A percentile compares a stretch with the other conserved stretches of the same genome.
Evolutionary conservation across 345 rosid genomes (phyloP).

Genomic region (Sonneratia caseolaris): DNA sequence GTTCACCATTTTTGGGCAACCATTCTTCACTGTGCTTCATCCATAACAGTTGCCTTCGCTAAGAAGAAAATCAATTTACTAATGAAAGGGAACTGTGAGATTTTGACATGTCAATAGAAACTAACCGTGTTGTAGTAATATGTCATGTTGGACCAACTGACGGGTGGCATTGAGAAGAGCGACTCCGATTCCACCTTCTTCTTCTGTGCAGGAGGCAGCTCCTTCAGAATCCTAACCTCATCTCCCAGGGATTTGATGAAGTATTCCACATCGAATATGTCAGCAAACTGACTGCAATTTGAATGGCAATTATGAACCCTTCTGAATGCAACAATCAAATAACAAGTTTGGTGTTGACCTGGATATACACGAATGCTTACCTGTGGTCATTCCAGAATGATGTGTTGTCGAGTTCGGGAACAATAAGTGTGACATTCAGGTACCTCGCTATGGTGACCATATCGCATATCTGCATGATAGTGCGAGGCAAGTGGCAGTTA

Average conservation of each 20-base stretch:
- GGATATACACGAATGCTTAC: neutral
- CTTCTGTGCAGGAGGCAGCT: conserved; percentile 21
- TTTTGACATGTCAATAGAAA: neutral
- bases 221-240: conserved; percentile 25
- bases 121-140: conserved; percentile 28
- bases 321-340: neutral
- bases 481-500: neutral
- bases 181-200: conserved; percentile 11
- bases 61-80: too few species aligned
- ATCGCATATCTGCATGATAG: conserved; percentile 18
- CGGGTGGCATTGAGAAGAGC: conserved; percentile 27
- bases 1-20: too few species aligned
- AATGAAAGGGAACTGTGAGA: neutral
- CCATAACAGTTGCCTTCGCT: too few species aligned
- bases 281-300: conserved; percentile 30
- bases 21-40: too few species aligned
- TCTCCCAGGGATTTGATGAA: conserved; percentile 28
- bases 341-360: neutral
- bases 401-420: conserved; percentile 15
- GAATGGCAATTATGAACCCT: neutral
- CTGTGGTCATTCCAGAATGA: conserved; percentile 19
- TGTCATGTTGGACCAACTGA: conserved; percentile 41
- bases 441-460: conserved; percentile 20
- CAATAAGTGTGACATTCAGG: conserved; percentile 16
- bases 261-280: conserved; percentile 32